phyloP scores from a whole-genome alignment of 2,329 filamentous ascomycete genomes.

The Podosphaera xanthii region DNA sequence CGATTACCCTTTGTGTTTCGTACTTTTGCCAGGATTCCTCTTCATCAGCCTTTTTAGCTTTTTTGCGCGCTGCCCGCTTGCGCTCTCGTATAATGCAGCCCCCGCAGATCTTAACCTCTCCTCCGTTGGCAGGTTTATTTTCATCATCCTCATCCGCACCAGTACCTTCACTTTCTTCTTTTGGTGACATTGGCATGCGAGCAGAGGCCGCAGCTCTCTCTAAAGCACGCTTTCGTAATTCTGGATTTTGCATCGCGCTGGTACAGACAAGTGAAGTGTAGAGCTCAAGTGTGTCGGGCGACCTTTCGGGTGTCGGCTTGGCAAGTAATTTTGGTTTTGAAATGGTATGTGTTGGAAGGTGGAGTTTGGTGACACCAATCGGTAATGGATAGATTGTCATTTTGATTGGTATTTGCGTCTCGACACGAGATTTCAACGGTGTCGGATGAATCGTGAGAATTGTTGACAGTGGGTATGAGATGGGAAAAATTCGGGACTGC shows the following conservation, averaged over 20 bases:
- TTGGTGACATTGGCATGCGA: constrained; percentile 10
- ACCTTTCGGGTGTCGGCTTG: constrained; percentile 41
- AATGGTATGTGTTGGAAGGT: constrained; percentile 74
- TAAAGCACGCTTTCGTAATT: constrained; percentile 38
- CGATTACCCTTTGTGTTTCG: constrained; percentile 60
- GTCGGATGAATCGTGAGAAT: constrained; percentile 39
- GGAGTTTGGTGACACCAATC: constrained; percentile 52
- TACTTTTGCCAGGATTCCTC: constrained; percentile 69
- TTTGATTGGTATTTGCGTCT: constrained; percentile 84
- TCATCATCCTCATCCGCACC: constrained; percentile 22
- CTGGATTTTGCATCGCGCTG: constrained; percentile 62
- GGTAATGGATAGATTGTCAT: constrained; percentile 59
- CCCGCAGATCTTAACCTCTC: constrained; percentile 76
- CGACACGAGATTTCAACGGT: constrained; percentile 69
- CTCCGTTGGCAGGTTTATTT: constrained; percentile 61
- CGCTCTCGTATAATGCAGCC: constrained; percentile 84
- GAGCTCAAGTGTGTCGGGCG: constrained; percentile 55
- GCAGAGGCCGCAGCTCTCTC: constrained; percentile 18
- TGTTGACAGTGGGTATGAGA: constrained; percentile 16
- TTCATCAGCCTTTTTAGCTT: constrained; percentile 79
- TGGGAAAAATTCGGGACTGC: constrained; percentile 6
- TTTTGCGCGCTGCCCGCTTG: constrained; percentile 79
- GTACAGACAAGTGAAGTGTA: constrained; percentile 72
- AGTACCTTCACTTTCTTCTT: constrained; percentile 7
- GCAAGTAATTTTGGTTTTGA: constrained; percentile 81